Evolutionary conservation across 2,329 filamentous ascomycete species (phyloP).

Genomic region (Aspergillus novofumigatus): DNA sequence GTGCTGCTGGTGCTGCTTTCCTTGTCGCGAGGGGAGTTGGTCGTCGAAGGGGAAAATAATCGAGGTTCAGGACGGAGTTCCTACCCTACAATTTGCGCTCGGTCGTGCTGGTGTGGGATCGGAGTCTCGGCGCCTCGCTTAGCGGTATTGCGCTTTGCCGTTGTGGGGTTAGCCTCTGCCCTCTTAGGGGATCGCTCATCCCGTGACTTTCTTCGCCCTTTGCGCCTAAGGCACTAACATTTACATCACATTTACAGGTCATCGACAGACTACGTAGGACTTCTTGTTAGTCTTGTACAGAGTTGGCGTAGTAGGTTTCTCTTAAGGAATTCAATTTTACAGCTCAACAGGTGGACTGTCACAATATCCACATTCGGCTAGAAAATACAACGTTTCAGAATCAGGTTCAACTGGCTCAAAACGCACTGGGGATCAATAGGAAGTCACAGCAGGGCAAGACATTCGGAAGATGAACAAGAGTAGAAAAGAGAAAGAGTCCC

Average conservation of each 20-base stretch:
- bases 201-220: slow-evolving; percentile 28
- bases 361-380: not conserved
- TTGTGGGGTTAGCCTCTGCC: slow-evolving; percentile 18
- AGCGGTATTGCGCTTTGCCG: slow-evolving; percentile 22
- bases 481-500: not conserved
- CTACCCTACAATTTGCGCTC: slow-evolving; percentile 14
- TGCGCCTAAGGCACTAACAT: not conserved
- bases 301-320: not conserved
- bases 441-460: not conserved
- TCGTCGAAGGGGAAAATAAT: slow-evolving; percentile 24
- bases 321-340: not conserved
- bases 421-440: not conserved
- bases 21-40: slow-evolving; percentile 29
- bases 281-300: not conserved
- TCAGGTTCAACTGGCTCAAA: not conserved
- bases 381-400: not conserved
- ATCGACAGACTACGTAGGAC: not conserved
- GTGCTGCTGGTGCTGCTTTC: slow-evolving; percentile 33
- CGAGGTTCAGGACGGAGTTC: slow-evolving; percentile 11
- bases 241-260: not conserved
- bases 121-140: slow-evolving; percentile 31
- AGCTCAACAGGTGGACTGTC: not conserved
- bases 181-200: slow-evolving; percentile 24
- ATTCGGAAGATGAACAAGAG: not conserved
- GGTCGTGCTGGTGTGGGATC: slow-evolving; percentile 22